Percentiles rank a stretch among this genome's conserved stretches.
Evolutionary conservation across 2,329 filamentous ascomycete species (phyloP).

Genomic region (Aspergillus quadricinctus): DNA sequence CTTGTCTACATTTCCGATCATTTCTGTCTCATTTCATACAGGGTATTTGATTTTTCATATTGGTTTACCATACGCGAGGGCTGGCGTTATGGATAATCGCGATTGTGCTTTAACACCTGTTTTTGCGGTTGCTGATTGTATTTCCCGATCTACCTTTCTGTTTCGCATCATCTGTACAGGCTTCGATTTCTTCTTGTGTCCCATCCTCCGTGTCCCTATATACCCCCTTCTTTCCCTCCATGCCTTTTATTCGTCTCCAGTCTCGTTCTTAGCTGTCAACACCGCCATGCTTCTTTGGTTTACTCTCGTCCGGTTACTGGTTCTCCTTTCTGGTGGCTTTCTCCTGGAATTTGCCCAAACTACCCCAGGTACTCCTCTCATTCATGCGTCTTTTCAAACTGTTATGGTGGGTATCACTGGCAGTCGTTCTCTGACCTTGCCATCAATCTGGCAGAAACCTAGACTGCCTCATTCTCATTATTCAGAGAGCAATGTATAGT

Average conservation of each 20-base stretch:
- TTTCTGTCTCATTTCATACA: not conserved
- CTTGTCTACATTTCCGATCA: not conserved
- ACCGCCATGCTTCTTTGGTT: not conserved
- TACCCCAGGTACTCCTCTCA: not conserved
- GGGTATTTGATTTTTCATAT: not conserved
- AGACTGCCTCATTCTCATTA: not conserved
- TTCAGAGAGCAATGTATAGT: not conserved
- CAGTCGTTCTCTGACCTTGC: not conserved
- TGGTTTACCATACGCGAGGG: not conserved
- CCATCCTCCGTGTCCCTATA: not conserved
- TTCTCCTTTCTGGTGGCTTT: not conserved
- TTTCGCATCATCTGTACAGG: not conserved
- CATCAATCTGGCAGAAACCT: not conserved
- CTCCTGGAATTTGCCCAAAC: not conserved
- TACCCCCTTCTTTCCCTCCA: not conserved
- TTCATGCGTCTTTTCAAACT: not conserved
- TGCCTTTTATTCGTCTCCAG: not conserved
- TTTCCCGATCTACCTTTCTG: not conserved
- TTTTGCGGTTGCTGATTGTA: not conserved
- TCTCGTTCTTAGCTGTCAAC: not conserved
- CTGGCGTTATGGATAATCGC: conserved; percentile 2
- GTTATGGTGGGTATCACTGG: not conserved
- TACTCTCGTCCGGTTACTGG: not conserved
- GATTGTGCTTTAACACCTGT: not conserved
- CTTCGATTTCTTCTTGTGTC: not conserved